Conservation (phyloP, 2,329 filamentous ascomycete genomes). For the Aspergillus viridinutans region DNA sequence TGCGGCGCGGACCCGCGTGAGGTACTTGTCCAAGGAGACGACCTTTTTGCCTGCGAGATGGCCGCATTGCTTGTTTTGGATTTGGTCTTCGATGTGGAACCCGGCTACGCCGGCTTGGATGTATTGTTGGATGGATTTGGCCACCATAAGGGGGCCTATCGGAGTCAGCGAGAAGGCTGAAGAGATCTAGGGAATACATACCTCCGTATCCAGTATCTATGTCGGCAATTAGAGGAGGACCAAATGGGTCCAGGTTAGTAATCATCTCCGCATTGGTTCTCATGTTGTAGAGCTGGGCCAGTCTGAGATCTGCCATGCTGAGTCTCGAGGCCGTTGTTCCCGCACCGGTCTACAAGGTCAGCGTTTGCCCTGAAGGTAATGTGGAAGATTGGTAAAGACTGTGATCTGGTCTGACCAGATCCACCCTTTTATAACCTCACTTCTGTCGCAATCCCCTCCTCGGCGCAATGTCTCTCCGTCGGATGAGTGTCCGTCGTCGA, state of each 20-base stretch:
- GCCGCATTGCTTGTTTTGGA: constrained; percentile 41
- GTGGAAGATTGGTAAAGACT: neutral
- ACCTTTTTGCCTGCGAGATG: constrained; percentile 39
- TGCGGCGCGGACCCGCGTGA: constrained; percentile 35
- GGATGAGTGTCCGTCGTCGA: neutral
- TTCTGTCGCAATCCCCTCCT: neutral
- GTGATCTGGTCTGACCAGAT: neutral
- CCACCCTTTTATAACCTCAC: neutral
- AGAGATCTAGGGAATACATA: too few species aligned
- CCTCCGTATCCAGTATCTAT: constrained; percentile 53
- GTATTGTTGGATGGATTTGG: constrained; percentile 47
- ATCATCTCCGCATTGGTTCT: constrained; percentile 61
- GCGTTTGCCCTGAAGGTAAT: neutral
- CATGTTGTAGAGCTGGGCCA: constrained; percentile 62
- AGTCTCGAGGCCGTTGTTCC: constrained; percentile 59
- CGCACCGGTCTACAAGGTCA: constrained; percentile 52
- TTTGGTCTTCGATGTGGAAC: constrained; percentile 56
- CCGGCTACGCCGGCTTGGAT: constrained; percentile 52
- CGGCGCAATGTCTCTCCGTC: neutral
- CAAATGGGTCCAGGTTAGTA: constrained; percentile 51
- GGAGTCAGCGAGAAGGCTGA: too few species aligned
- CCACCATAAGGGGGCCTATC: constrained; percentile 45
- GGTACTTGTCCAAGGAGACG: constrained; percentile 32
- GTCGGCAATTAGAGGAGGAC: constrained; percentile 56
- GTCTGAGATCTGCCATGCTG: constrained; percentile 60